Evolutionary conservation across 306 rosid genomes (phyloP), one percentile per base, ranked within the genome.

Genomic region (Quercus aquifolioides): DNA sequence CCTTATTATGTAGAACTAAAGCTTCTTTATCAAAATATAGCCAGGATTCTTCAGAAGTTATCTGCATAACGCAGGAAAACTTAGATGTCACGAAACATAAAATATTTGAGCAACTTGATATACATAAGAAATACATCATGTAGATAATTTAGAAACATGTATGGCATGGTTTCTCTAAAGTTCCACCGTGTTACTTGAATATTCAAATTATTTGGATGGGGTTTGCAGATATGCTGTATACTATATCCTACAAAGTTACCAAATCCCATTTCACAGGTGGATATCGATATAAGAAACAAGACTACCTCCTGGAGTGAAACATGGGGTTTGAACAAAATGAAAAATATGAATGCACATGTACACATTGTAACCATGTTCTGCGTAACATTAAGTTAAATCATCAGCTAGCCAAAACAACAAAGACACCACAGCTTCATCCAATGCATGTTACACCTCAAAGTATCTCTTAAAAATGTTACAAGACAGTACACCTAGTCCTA

Each of bases 21-120:
- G 97, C 95, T 82, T 94, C 97, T 85, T 92, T 79, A 78, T 90
- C 90, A 85, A 94, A 92, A 76, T 84, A 84, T 33, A 92, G 86
- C 95, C 95, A 92, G 5, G 94, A 90, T 74, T 92, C 99, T 20
- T 92, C 99, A 4, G 91, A 89, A 71, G 81, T 74, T 78, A 94
- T 88, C 97, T 94, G 91, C 78, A 81, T 58, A 80, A 74, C 18
- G 73, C 80, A 71, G 60, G 35, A 71, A 84, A 78, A 74, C 68
- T 30, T 52, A 69, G 62, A 63, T 23, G 56, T 69, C 64, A 33
- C 20, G 4, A 20, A 15, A 63, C 69, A 63, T 6, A 15, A 31
- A 65, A 18, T 31, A 65, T 65, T 17, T 5, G 15, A 21, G 49
- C 46, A 9, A 67, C 72, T 19, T 67, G 38, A 33, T 35, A 67